Evolutionary conservation across 257 asterid species (phyloP).

Genomic region (Scutellaria baicalensis): DNA sequence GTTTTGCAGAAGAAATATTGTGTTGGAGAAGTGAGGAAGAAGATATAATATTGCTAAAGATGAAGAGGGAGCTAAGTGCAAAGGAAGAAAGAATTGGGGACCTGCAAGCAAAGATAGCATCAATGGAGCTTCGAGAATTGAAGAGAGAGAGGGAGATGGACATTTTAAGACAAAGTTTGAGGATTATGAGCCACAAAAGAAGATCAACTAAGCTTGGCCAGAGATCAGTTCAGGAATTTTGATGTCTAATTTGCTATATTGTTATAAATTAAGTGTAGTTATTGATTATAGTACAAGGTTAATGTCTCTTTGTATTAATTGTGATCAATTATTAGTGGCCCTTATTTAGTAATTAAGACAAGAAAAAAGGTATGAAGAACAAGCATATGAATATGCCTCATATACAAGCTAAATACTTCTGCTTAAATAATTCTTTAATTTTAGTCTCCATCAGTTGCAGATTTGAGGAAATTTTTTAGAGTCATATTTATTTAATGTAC

Average conservation of each 20-base stretch:
- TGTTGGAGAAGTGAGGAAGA: slow-evolving; percentile 46
- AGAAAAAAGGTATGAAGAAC: background rate
- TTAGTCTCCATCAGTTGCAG: background rate
- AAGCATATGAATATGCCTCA: background rate
- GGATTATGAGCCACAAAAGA: slow-evolving; percentile 58
- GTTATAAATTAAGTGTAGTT: background rate
- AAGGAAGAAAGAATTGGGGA: slow-evolving; percentile 52
- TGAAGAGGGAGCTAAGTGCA: slow-evolving; percentile 36
- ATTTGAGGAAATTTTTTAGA: no score
- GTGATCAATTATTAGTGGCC: background rate
- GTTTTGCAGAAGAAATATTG: slow-evolving; percentile 37
- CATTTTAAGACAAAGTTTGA: slow-evolving; percentile 66
- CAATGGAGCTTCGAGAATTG: slow-evolving; percentile 50
- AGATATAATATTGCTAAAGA: slow-evolving; percentile 29
- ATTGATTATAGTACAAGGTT: background rate
- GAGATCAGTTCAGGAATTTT: background rate
- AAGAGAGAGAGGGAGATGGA: slow-evolving; percentile 69
- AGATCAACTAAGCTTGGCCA: slow-evolving; percentile 25
- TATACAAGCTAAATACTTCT: background rate
- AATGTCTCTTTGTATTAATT: background rate
- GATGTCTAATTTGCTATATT: background rate
- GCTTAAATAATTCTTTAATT: background rate
- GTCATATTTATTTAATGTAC: no score
- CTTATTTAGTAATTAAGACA: background rate
- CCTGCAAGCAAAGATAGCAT: slow-evolving; percentile 39